Evolutionary conservation across 106 monocot species (phyloP), one percentile per base, ranked within the genome.

Genomic region (Amphibolis antarctica): DNA sequence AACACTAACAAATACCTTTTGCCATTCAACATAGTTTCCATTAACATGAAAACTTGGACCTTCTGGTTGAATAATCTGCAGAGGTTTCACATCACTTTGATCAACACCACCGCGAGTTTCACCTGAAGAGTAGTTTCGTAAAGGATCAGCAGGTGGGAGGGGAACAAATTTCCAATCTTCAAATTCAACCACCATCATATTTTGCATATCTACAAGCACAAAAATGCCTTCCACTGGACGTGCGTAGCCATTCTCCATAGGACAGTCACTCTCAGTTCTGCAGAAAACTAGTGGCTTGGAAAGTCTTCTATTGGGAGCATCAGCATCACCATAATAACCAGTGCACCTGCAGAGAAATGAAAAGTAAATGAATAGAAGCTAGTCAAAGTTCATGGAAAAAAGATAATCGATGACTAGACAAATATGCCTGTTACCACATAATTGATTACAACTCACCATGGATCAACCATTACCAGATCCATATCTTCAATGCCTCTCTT

Each of bases 391-490:
- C 20, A 61, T 43, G 28, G 23, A 30, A 57, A 15, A 28, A 21
- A 27, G 6, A 13, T 28, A 9, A 57, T 15, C 57, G 28, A 56
- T 28, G 18, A 28, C 15, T 29, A 1, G 23, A 15, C 0, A 56
- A 29, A 26, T 3, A 13, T 26, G 26, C 26, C 14, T 10, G 14
- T 26, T 5, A 56, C 2, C 36, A 36, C 36, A n/a, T n/a, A n/a
- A 49, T 3, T 49, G 5, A 10, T 29, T 60, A 21, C 1, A 42
- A 50, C 77, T 68, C 78, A 98, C 96, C 96, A 98, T 31, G 96
- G 84, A 80, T 98, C 96, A 42, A 98, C 96, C 96, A 98, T 98
- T 21, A 98, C 96, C 60, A 98, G 96, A 69, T 98, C 96, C 96
- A 98, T 90, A 76, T 98, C 96, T 31, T 98, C 96, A 60, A 98